Evolutionary conservation across 177 flowering plant genomes (phyloP).

Genomic region (Tripterygium wilfordii): DNA sequence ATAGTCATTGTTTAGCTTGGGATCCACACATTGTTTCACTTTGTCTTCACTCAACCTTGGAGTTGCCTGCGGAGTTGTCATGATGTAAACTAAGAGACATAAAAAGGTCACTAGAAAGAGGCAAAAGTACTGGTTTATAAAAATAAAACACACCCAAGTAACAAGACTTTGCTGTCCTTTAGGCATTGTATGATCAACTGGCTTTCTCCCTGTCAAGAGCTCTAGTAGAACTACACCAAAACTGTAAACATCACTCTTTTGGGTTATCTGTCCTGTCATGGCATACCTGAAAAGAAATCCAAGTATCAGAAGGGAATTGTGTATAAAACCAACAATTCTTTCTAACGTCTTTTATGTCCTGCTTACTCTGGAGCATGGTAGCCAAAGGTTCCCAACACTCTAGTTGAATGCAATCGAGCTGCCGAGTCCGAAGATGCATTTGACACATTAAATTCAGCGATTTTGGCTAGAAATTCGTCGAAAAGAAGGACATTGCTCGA

Average conservation of each 20-base stretch:
- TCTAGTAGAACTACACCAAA: conserved; percentile 86
- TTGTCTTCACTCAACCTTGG: conserved; percentile 85
- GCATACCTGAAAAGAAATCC: conserved; percentile 55
- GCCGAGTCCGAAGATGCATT: conserved; percentile 71
- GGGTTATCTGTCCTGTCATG: conserved; percentile 86
- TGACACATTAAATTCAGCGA: conserved; percentile 65
- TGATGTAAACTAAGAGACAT: neutral
- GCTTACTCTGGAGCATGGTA: conserved; percentile 83
- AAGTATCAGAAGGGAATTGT: neutral
- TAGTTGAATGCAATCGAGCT: conserved; percentile 73
- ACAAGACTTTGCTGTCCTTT: conserved; percentile 89
- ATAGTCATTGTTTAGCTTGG: conserved; percentile 64
- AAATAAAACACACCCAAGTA: conserved; percentile 64
- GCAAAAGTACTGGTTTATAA: no score
- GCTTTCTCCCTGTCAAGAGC: conserved; percentile 79
- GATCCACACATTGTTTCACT: conserved; percentile 82
- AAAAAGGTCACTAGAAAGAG: no score
- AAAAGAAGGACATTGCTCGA: conserved; percentile 82
- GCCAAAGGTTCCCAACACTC: conserved; percentile 84
- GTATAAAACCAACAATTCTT: no score
- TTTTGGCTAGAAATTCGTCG: conserved; percentile 56
- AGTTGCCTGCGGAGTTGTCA: conserved; percentile 59
- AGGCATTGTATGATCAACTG: conserved; percentile 90
- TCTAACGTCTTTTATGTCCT: no score
- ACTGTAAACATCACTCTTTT: conserved; percentile 83